Evolutionary conservation across 2,329 filamentous ascomycete species (phyloP).

Genomic region (Monosporascus sp.): DNA sequence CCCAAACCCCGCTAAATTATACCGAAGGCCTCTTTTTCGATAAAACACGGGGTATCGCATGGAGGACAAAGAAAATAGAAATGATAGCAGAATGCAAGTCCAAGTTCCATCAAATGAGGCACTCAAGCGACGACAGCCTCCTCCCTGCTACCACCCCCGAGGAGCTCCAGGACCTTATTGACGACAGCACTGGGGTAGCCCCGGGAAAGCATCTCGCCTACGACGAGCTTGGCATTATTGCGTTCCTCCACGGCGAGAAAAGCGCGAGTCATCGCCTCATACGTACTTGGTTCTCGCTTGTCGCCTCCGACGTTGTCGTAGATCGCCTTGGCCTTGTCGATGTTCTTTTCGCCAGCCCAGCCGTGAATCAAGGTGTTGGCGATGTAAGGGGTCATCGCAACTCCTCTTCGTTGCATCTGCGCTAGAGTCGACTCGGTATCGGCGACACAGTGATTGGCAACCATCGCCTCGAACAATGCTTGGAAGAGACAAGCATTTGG

Average conservation of each 20-base stretch:
- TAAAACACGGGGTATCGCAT: constrained; percentile 29
- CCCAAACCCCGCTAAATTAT: constrained; percentile 16
- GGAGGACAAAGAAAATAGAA: constrained; percentile 24
- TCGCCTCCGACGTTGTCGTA: constrained; percentile 73
- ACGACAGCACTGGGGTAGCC: constrained; percentile 90
- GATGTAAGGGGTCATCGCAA: constrained; percentile 94
- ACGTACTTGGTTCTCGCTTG: constrained; percentile 92
- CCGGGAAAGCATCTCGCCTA: constrained; percentile 83
- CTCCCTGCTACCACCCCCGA: constrained; percentile 53
- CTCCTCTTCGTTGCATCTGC: constrained; percentile 66
- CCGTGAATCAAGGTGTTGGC: constrained; percentile 97
- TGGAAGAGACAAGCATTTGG: constrained; percentile 88
- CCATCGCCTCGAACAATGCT: constrained; percentile 93
- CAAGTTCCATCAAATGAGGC: neutral
- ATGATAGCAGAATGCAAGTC: constrained; percentile 5
- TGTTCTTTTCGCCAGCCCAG: constrained; percentile 81
- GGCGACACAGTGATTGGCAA: constrained; percentile 81
- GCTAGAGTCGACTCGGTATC: constrained; percentile 69
- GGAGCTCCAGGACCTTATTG: constrained; percentile 87
- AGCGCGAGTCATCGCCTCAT: constrained; percentile 96
- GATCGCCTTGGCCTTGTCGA: constrained; percentile 70
- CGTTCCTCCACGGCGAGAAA: constrained; percentile 81
- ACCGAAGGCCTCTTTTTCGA: constrained; percentile 14
- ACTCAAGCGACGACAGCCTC: constrained; percentile 25
- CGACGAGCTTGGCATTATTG: constrained; percentile 67